Percentiles rank a stretch among this genome's conserved stretches.
These are phyloP conservation scores for Pilatotrama ljubarskyi DNA, from an alignment of 768 basidiomycete species.

Conservation along the genomic window DNA sequence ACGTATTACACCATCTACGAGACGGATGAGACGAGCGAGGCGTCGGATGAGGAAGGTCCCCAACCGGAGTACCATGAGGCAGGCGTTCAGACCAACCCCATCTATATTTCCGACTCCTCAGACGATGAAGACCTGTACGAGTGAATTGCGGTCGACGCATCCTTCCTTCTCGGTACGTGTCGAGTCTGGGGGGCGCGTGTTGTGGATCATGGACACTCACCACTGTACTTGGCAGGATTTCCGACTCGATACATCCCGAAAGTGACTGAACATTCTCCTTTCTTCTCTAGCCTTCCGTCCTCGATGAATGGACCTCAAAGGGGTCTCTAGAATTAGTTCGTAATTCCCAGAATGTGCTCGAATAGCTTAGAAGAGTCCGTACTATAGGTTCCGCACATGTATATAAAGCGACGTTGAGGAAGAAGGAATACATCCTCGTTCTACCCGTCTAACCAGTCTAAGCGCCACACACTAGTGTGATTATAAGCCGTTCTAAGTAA, in stretches of 20 bases:
- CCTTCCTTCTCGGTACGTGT: neutral
- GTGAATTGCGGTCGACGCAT: neutral
- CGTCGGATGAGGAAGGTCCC: no score
- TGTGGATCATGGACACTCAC: neutral
- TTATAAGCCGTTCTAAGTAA: neutral
- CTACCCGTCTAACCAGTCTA: neutral
- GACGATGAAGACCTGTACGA: no score
- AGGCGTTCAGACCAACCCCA: no score
- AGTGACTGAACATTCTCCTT: neutral
- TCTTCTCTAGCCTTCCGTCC: neutral
- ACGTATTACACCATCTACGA: no score
- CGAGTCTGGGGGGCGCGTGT: neutral
- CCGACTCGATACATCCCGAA: neutral
- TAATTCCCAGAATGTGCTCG: neutral
- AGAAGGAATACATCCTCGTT: neutral
- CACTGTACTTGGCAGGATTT: no score
- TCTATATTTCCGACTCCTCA: no score
- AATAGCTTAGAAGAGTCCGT: neutral
- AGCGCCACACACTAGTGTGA: neutral
- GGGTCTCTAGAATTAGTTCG: neutral
- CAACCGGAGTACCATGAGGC: no score
- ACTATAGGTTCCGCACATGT: no score
- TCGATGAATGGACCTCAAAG: neutral
- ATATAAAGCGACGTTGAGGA: neutral
- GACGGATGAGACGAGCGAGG: no score